Evolutionary conservation across 345 rosid genomes (phyloP).

Genomic region (Corchorus capsularis): DNA sequence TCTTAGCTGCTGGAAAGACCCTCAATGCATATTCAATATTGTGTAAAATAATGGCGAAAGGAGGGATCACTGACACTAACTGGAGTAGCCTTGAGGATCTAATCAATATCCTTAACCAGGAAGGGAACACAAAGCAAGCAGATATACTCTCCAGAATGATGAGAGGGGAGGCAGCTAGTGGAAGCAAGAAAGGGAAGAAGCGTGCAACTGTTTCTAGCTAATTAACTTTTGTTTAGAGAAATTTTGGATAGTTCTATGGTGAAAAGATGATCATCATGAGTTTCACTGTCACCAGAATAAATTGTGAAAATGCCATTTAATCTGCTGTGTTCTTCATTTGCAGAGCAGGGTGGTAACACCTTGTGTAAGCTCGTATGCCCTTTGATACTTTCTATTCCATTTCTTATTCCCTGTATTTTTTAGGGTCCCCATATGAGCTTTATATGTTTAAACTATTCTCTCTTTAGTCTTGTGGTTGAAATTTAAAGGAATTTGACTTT

Average conservation of each 20-base stretch:
- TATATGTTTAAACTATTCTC: neutral
- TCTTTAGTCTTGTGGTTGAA: neutral
- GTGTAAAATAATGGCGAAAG: slow-evolving; percentile 80
- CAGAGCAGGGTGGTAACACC: neutral
- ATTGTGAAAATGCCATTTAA: slow-evolving; percentile 2
- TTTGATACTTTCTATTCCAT: neutral
- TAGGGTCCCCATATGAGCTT: neutral
- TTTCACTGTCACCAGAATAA: neutral
- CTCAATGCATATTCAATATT: slow-evolving; percentile 82
- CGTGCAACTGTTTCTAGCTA: slow-evolving; percentile 25
- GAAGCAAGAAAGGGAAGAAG: slow-evolving; percentile 44
- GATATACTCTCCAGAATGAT: slow-evolving; percentile 81
- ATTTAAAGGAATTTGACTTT: neutral
- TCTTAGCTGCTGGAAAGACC: slow-evolving; percentile 82
- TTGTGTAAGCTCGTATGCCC: no score
- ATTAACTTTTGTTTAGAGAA: slow-evolving; percentile 3
- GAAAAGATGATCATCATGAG: neutral
- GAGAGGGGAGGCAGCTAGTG: slow-evolving; percentile 38
- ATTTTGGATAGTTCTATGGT: neutral
- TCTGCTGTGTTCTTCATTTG: neutral
- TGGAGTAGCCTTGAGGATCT: slow-evolving; percentile 75
- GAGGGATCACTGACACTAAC: slow-evolving; percentile 52
- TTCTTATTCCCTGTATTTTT: neutral
- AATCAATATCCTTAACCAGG: slow-evolving; percentile 74
- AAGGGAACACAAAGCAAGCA: slow-evolving; percentile 88